These are phyloP conservation scores for Clarireedia paspali DNA, from an alignment of 2,329 filamentous ascomycete species.

Conservation along the genomic window DNA sequence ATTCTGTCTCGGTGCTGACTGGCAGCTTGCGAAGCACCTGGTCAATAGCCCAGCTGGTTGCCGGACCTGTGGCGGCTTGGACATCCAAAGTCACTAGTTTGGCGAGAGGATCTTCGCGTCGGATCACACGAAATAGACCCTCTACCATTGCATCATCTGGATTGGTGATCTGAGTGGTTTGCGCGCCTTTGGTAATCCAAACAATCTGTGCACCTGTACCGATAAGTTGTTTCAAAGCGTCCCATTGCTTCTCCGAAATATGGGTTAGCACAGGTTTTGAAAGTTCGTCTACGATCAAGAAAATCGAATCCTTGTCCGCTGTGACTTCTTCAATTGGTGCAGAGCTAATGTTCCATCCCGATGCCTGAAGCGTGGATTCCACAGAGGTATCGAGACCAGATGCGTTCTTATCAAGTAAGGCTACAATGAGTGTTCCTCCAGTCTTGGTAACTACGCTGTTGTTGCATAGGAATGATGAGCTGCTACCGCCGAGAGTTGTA, in stretches of 20 bases:
- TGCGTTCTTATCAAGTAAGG: neutral
- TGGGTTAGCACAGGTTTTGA: neutral
- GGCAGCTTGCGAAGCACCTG: neutral
- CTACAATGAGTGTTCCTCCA: neutral
- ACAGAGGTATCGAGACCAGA: neutral
- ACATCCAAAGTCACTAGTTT: slow-evolving; percentile 15
- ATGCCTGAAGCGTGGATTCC: neutral
- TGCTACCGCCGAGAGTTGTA: too few species aligned
- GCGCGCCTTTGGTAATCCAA: slow-evolving; percentile 30
- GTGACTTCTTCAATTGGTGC: neutral
- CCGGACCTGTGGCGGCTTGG: neutral
- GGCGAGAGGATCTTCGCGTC: slow-evolving; percentile 11
- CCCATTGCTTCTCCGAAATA: slow-evolving; percentile 9
- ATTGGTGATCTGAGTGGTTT: slow-evolving; percentile 19
- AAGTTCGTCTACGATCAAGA: neutral
- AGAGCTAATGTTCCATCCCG: neutral
- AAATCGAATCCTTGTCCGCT: neutral
- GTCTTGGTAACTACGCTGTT: neutral
- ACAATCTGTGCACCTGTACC: slow-evolving; percentile 17
- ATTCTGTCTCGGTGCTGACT: slow-evolving; percentile 23
- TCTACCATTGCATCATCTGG: slow-evolving; percentile 28
- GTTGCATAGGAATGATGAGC: neutral
- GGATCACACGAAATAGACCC: slow-evolving; percentile 28
- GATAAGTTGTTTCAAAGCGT: slow-evolving; percentile 8
- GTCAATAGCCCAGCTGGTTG: neutral